These are phyloP conservation scores for Apiospora marii DNA, from an alignment of 2,329 filamentous ascomycete species.

Conservation along the genomic window DNA sequence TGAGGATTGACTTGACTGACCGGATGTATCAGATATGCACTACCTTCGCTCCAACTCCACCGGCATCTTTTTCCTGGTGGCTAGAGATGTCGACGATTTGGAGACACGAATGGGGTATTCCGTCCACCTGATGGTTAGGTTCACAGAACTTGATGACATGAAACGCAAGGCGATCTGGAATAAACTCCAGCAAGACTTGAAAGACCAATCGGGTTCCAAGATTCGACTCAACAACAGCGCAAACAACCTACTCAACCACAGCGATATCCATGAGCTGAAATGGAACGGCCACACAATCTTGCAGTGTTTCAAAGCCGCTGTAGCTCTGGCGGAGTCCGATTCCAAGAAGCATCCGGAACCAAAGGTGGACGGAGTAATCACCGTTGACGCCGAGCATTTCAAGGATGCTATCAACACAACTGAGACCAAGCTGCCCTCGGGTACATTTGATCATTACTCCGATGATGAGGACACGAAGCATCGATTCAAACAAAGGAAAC, in stretches of 20 bases:
- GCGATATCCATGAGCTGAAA: not conserved
- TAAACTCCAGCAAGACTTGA: not conserved
- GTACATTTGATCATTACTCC: too few species aligned
- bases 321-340: not conserved
- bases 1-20: not conserved
- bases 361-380: not conserved
- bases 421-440: not conserved
- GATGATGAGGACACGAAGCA: too few species aligned
- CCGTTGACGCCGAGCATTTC: not conserved
- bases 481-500: too few species aligned
- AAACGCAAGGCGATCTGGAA: not conserved
- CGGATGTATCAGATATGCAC: not conserved
- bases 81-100: not conserved
- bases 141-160: not conserved
- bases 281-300: not conserved
- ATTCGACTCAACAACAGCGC: not conserved
- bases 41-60: not conserved
- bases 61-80: not conserved
- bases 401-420: constrained; percentile 6
- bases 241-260: not conserved
- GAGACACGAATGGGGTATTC: not conserved
- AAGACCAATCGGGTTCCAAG: not conserved
- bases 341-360: not conserved
- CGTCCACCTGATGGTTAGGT: not conserved
- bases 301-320: not conserved